Evolutionary conservation across 176 grass and related monocot species (phyloP).

Genomic region (Leersia perrieri): DNA sequence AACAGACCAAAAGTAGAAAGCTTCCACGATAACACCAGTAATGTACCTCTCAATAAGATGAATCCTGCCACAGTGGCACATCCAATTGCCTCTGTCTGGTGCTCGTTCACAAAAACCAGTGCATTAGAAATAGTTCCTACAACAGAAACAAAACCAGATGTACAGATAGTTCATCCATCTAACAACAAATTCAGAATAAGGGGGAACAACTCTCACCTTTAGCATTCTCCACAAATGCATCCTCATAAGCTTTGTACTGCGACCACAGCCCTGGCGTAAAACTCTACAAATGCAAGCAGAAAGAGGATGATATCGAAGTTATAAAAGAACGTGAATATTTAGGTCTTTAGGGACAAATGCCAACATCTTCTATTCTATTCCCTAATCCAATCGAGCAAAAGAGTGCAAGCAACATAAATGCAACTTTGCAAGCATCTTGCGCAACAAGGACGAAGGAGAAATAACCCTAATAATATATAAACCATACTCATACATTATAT

Average conservation of each 20-base stretch:
- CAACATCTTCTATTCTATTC: background rate
- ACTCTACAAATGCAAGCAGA: slow-evolving; percentile 39
- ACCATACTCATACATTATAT: no score
- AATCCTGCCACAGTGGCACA: slow-evolving; percentile 62
- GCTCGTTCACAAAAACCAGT: slow-evolving; percentile 62
- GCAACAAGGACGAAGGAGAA: no score
- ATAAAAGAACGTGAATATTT: background rate
- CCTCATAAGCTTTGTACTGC: slow-evolving; percentile 68
- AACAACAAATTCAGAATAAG: slow-evolving; percentile 11
- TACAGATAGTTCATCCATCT: background rate
- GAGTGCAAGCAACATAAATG: background rate
- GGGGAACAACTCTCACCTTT: slow-evolving; percentile 46
- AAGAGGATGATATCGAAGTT: background rate
- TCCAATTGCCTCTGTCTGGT: slow-evolving; percentile 68
- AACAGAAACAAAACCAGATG: slow-evolving; percentile 31
- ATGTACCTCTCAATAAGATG: slow-evolving; percentile 73
- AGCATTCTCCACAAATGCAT: slow-evolving; percentile 46
- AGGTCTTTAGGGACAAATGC: background rate
- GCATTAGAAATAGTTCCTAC: slow-evolving; percentile 46
- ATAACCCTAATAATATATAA: no score
- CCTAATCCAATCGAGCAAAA: slow-evolving; percentile 1
- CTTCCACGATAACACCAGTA: slow-evolving; percentile 7
- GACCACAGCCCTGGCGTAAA: slow-evolving; percentile 48
- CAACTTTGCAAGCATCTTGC: background rate
- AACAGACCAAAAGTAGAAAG: slow-evolving; percentile 11